Evolutionary conservation across 805 yeast species (phyloP), one percentile per base, ranked within the genome.

Genomic region (Komagataella ulmi): DNA sequence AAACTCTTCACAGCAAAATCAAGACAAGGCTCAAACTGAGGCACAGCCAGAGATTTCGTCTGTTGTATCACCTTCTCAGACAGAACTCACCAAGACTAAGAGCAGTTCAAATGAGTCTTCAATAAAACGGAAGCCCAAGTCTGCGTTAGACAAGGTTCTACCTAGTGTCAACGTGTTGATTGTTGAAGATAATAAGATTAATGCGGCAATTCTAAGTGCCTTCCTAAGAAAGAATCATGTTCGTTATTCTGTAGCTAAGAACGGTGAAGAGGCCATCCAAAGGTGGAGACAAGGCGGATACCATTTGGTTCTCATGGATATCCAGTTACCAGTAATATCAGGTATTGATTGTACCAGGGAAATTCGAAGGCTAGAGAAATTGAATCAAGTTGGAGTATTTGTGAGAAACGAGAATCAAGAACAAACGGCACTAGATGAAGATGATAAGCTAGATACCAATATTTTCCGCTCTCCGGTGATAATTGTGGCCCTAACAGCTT

Each of bases 261-360:
- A 89, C 58, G 99, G 99, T 24, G 80, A 83, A 58, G 98, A 93
- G 61, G 99, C 99, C 1, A 78, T 93, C 2, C 95, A 89, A 56
- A 86, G 83, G 66, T 93, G 98, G 98, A 75, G 88, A 57, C 80
- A 78, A 54, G 99, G 99, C 10, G 97, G 97, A 0, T 88, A 86
- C 61, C 98, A 93, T 64, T 71, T 93, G 56, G 95, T 95, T 45
- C 75, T 93, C 47, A 93, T 93, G 99, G 99, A 93, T 71, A 86
- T 93, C 60, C 98, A 93, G 67, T 72, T 93, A 52, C 99, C 99
- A 0, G 95, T 89, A 2, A 81, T 91, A 74, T 87, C 97, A 1
- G 99, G 99, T 40, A 79, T 93, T 43, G 97, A 91, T 55, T 98
- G 96, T 3, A 86, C 98, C 1, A 84, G 85, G 61, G 96, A 88